Evolutionary conservation across 23 red algal species (phyloP), one percentile per base, ranked within the genome.

Genomic region (Gracilaria domingensis): DNA sequence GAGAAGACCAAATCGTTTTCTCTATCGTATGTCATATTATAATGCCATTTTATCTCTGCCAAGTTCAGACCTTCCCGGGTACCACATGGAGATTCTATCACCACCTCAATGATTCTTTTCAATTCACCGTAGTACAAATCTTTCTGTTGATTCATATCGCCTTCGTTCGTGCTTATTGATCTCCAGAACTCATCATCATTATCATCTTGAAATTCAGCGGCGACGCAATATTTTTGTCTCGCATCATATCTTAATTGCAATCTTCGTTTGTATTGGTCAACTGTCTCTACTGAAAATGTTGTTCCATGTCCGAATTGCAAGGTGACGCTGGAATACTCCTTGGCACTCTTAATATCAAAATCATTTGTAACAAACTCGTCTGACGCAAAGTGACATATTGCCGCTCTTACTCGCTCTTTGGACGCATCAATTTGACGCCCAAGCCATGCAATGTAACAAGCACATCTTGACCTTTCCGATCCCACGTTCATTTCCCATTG

Each of bases 291-390:
- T 24, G 23, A 24, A 23, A 23, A 23, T 59, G 55, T 24, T 59
- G 55, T 24, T 59, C 23, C 23, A 59, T 59, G 55, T 59, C 23
- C 55, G 17, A 48, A 48, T 12, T 48, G 45, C 45, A 48, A 48
- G 45, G 45, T 48, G 45, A 48, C 45, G 45, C 45, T 48, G 45
- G 45, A 48, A 48, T 48, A 48, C 55, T 59, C 55, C n/a, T n/a
- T n/a, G n/a, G n/a, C n/a, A n/a, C n/a, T n/a, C n/a, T n/a, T n/a
- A n/a, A n/a, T n/a, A n/a, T 59, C 17, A 59, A 59, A 59, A 18
- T 59, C 55, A 59, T 59, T 59, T 24, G 55, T 59, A 59, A 59
- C 14, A 70, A 70, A 70, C 14, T 70, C n/a, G 12, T 70, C 65
- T 70, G 9, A 14, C 29, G n/a, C 32, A 36, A 70, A 70, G 59